These are phyloP conservation scores for Geosiphon pyriformis DNA, from an alignment of 192 early-diverging fungal species.

Conservation along the genomic window DNA sequence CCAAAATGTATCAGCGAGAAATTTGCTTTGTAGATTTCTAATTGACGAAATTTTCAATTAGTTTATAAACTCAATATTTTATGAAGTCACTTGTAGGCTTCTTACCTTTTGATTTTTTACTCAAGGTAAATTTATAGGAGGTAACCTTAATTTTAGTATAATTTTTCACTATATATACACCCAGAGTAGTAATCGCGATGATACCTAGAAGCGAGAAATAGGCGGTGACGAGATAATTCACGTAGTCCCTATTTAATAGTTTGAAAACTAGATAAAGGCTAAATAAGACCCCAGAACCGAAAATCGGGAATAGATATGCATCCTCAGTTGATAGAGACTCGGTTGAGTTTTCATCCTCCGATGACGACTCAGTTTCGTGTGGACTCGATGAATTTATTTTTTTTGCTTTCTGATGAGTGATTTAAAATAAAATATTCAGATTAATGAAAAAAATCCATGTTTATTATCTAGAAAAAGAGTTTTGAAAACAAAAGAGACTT, in stretches of 20 bases:
- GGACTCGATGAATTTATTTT: slow-evolving; percentile 27
- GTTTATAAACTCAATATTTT: not conserved
- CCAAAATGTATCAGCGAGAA: slow-evolving; percentile 67
- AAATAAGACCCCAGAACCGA: slow-evolving; percentile 79
- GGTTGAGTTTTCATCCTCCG: slow-evolving; percentile 54
- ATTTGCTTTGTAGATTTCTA: slow-evolving; percentile 47
- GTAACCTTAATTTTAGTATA: slow-evolving; percentile 49
- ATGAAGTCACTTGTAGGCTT: slow-evolving; percentile 1
- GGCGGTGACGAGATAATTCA: slow-evolving; percentile 74
- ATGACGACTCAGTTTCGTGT: slow-evolving; percentile 57
- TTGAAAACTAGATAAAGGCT: slow-evolving; percentile 83
- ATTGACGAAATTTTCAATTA: slow-evolving; percentile 27
- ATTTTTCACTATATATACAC: slow-evolving; percentile 45
- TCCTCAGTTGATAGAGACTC: slow-evolving; percentile 84
- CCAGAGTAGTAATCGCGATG: slow-evolving; percentile 62
- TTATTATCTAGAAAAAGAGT: not conserved
- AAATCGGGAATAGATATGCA: slow-evolving; percentile 89
- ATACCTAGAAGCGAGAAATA: slow-evolving; percentile 87
- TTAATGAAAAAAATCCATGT: not conserved
- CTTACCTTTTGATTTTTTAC: slow-evolving; percentile 62
- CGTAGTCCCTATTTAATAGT: slow-evolving; percentile 77
- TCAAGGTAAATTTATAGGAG: slow-evolving; percentile 67
- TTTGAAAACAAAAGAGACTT: not conserved
- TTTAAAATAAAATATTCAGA: slow-evolving; percentile 27
- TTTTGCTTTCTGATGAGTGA: slow-evolving; percentile 39